Base-by-base conservation (phyloP, 331 rosid species). In the Acacia concinna region DNA sequence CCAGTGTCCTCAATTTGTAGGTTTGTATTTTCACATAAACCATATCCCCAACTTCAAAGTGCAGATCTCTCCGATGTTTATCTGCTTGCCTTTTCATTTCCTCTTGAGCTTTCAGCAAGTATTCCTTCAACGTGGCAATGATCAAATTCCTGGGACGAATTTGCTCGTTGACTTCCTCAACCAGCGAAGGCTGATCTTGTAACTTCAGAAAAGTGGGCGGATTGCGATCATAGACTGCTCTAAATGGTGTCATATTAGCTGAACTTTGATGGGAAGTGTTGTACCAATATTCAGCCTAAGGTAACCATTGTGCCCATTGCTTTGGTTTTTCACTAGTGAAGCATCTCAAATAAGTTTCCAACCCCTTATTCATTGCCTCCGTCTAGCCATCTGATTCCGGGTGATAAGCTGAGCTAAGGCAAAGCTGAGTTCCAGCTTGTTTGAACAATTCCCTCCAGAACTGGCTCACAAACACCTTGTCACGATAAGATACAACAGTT, bases 1-100 rank as follows among this genome's bases (percentile, higher is more conserved):
- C 52, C 6, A 46, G 1, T 0, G 52, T 3, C 0, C 1, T 0
- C 8, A 46, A 1, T 15, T n/a, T 0, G 6, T 17, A 46, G 1
- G 52, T 5, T 4, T 17, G 17, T 0, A 46, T 46, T 6, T 17
- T 46, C 0, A 46, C 18, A 41, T 41, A 41, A 10, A 41, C 46
- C 2, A 9, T 0, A 2, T 41, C 46, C 0, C 46, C 46, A 1
- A 46, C 6, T 4, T 46, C n/a, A 4, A 14, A 46, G 4, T 14
- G 20, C 6, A 46, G 0, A 15, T 46, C 52, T 1, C 52, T 14
- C 8, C n/a, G 3, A 15, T n/a, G n/a, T n/a, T n/a, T n/a, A n/a
- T n/a, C n/a, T n/a, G n/a, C n/a, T n/a, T n/a, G n/a, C n/a, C n/a
- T n/a, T n/a, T 15, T 15, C n/a, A 46, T 46, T 18, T 17, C 4